Conservation (phyloP, 108 stramenopile genomes). For the Pseudonitzschia delicatissima region DNA sequence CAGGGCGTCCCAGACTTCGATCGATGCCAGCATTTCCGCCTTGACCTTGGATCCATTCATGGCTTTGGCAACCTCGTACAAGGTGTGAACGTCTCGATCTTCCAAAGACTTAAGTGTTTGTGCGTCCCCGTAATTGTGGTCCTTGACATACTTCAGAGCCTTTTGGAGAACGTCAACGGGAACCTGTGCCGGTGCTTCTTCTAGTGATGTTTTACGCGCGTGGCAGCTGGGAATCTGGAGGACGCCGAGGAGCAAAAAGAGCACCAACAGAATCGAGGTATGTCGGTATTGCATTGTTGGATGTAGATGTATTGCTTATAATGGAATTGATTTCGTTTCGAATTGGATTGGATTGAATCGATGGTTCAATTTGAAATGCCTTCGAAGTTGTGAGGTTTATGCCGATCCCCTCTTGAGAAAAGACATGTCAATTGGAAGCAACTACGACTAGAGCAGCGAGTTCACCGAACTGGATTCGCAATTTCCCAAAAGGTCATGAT, state of each 20-base stretch:
- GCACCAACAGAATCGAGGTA: not conserved
- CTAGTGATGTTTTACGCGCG: not conserved
- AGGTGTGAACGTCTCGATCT: conserved; percentile 42
- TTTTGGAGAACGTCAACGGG: not conserved
- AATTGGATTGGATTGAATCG: too few relatives aligned
- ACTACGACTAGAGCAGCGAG: too few relatives aligned
- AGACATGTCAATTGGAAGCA: too few relatives aligned
- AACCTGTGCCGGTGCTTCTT: not conserved
- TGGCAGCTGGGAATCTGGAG: not conserved
- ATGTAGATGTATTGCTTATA: too few relatives aligned
- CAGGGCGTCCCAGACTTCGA: conserved; percentile 10
- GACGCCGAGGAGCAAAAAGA: not conserved
- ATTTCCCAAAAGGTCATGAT: too few relatives aligned
- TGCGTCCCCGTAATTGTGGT: conserved; percentile 13
- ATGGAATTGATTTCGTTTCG: too few relatives aligned
- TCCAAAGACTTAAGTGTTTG: conserved; percentile 34
- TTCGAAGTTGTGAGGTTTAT: too few relatives aligned
- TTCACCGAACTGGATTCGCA: too few relatives aligned
- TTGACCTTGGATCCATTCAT: not conserved
- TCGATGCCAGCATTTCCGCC: conserved; percentile 1
- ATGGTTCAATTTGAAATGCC: too few relatives aligned
- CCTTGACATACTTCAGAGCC: not conserved
- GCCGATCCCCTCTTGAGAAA: too few relatives aligned
- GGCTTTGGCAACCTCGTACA: conserved; percentile 20
- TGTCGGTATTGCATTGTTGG: not conserved